A percentile compares a stretch with the other conserved stretches of the same genome.
phyloP scores from a whole-genome alignment of 371 early-diverging fungal genomes.

The Rhizopus sp. region DNA sequence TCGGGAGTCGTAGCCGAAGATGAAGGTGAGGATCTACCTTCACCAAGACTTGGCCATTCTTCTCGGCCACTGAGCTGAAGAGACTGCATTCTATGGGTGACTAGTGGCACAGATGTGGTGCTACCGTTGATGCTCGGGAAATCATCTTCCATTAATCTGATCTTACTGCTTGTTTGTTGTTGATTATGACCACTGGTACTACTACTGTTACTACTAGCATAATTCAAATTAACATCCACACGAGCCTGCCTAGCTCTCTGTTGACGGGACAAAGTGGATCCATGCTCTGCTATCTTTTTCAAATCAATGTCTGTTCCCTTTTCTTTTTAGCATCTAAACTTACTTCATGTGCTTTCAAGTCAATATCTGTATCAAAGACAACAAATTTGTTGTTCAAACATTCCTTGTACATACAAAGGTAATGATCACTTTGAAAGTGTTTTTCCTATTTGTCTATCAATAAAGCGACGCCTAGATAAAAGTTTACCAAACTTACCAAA shows the following conservation, averaged over 20 bases:
- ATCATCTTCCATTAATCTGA: slow-evolving; percentile 20
- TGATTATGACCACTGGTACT: background rate
- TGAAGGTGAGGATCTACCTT: slow-evolving; percentile 22
- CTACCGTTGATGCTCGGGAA: slow-evolving; percentile 35
- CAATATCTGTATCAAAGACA: slow-evolving; percentile 91
- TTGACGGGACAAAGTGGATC: slow-evolving; percentile 30
- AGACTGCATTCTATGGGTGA: slow-evolving; percentile 3
- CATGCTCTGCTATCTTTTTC: slow-evolving; percentile 52
- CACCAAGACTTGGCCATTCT: slow-evolving; percentile 25
- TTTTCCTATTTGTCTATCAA: slow-evolving; percentile 54
- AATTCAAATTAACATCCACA: slow-evolving; percentile 58
- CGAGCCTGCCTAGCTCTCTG: slow-evolving; percentile 40
- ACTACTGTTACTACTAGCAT: slow-evolving; percentile 25
- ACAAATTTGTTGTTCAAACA: slow-evolving; percentile 95
- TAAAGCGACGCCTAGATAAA: background rate
- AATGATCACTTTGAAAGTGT: slow-evolving; percentile 87
- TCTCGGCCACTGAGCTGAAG: slow-evolving; percentile 5
- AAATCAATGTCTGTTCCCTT: background rate
- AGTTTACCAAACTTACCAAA: slow-evolving; percentile 58
- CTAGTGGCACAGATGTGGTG: slow-evolving; percentile 6
- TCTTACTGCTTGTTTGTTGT: background rate
- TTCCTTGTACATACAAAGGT: slow-evolving; percentile 73
- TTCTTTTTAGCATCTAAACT: slow-evolving; percentile 1
- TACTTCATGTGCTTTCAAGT: slow-evolving; percentile 85
- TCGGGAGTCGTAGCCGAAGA: background rate